Conservation (phyloP, 805 yeast species). For the Lipomyces kockii region DNA sequence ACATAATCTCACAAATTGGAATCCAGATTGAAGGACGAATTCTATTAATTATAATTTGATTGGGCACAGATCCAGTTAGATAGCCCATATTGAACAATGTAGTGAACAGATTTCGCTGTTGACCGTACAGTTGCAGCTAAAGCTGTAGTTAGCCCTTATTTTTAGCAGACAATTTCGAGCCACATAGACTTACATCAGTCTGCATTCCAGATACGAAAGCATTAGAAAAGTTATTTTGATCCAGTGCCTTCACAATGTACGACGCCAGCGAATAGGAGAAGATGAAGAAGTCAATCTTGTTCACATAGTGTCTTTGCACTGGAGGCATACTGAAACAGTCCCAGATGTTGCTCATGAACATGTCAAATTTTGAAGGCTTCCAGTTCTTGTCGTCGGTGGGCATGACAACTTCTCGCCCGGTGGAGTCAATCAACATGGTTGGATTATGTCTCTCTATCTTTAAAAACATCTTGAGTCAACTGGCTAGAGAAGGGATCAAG, state of each 20-base stretch:
- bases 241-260: slow-evolving; percentile 18
- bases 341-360: slow-evolving; percentile 6
- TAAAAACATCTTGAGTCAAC: too few relatives aligned
- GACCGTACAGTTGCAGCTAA: slow-evolving; percentile 57
- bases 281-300: slow-evolving; percentile 18
- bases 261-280: slow-evolving; percentile 16
- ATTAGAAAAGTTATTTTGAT: slow-evolving; percentile 28
- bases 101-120: slow-evolving; percentile 59
- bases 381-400: not conserved
- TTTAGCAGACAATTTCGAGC: not conserved
- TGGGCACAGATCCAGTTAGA: slow-evolving; percentile 44
- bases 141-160: not conserved
- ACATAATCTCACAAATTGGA: slow-evolving; percentile 62
- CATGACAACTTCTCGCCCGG: not conserved
- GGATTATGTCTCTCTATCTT: too few relatives aligned
- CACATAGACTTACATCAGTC: slow-evolving; percentile 41
- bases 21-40: slow-evolving; percentile 47
- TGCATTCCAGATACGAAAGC: slow-evolving; percentile 52
- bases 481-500: too few relatives aligned
- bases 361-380: not conserved
- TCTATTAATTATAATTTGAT: slow-evolving; percentile 42
- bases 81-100: slow-evolving; percentile 47
- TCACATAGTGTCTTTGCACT: slow-evolving; percentile 13
- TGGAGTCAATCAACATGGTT: not conserved
- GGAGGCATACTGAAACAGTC: slow-evolving; percentile 10